Conservation (phyloP, 495 filamentous ascomycete genomes). For the Daldinia caldariorum region DNA sequence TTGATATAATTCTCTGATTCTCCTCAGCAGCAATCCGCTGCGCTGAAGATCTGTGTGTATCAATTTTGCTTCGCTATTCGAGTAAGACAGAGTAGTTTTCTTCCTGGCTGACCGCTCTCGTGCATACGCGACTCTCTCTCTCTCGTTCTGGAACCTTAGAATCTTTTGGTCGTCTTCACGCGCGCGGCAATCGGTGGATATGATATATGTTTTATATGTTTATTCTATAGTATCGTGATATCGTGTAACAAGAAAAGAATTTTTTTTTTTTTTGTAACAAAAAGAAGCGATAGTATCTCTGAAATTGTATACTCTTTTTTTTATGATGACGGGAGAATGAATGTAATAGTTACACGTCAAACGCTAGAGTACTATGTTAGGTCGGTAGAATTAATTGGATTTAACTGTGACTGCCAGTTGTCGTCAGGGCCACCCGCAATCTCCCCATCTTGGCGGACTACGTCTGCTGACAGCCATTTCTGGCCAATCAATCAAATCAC, state of each 20-base stretch:
- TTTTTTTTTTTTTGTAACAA: too few relatives aligned
- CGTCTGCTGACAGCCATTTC: conserved; percentile 20
- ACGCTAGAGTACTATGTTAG: not conserved
- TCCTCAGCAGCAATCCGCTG: conserved; percentile 18
- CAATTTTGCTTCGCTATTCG: conserved; percentile 7
- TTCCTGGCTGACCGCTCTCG: conserved; percentile 16
- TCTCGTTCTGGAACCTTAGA: not conserved
- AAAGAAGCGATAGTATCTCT: not conserved
- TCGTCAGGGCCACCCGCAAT: conserved; percentile 21
- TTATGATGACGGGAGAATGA: conserved; percentile 8
- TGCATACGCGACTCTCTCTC: conserved; percentile 14
- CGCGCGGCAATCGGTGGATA: not conserved
- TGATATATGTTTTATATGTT: not conserved
- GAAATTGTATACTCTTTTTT: not conserved
- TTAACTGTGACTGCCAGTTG: conserved; percentile 34
- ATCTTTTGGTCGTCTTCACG: not conserved
- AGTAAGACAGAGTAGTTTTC: conserved; percentile 19
- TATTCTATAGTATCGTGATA: not conserved
- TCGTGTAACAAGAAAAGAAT: too few relatives aligned
- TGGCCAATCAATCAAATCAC: conserved; percentile 26
- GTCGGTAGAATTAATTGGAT: too few relatives aligned
- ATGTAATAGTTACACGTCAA: conserved; percentile 8
- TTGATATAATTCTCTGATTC: too few relatives aligned
- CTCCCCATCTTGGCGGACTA: conserved; percentile 19
- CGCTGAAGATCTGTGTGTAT: conserved; percentile 22